Percentiles rank a stretch among this genome's conserved stretches.
These are phyloP conservation scores for Yamadazyma sp. DNA, from an alignment of 805 yeast species.

Conservation along the genomic window DNA sequence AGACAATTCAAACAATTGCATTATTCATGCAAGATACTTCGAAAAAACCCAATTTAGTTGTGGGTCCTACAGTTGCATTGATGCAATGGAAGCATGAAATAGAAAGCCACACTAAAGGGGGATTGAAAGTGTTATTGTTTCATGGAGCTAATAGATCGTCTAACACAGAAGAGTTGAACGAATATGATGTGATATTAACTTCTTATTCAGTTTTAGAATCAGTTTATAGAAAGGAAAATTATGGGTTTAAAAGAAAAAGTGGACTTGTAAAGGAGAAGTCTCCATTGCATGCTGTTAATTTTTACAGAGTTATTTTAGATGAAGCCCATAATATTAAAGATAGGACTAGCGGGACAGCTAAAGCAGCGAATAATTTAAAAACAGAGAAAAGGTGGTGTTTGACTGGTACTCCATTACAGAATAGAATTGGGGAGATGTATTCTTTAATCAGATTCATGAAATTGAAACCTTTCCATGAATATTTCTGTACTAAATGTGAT, in stretches of 20 bases:
- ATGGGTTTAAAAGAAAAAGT: conserved; percentile 76
- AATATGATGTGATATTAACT: conserved; percentile 80
- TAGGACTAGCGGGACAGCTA: conserved; percentile 88
- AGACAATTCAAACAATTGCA: conserved; percentile 94
- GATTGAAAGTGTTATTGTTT: conserved; percentile 64
- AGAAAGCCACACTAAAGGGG: conserved; percentile 69
- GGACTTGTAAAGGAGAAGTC: conserved; percentile 73
- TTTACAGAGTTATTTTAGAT: conserved; percentile 85
- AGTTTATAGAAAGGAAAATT: conserved; percentile 73
- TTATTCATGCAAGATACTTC: conserved; percentile 66
- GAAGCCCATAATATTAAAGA: conserved; percentile 98
- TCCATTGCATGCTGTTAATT: conserved; percentile 67
- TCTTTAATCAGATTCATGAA: conserved; percentile 83
- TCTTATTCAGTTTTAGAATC: conserved; percentile 92
- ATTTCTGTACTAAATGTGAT: conserved; percentile 90
- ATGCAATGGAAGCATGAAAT: conserved; percentile 98
- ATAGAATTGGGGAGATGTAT: conserved; percentile 94
- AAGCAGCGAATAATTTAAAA: conserved; percentile 75
- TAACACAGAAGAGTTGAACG: conserved; percentile 51
- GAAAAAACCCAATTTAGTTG: conserved; percentile 78
- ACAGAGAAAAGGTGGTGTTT: conserved; percentile 85
- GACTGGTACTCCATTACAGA: conserved; percentile 95
- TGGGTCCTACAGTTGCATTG: conserved; percentile 97
- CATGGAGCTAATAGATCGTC: conserved; percentile 83
- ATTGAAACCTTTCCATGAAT: conserved; percentile 80